These are phyloP conservation scores for Hypseocharis bilobata DNA, from an alignment of 441 rosid species.

Conservation along the genomic window DNA sequence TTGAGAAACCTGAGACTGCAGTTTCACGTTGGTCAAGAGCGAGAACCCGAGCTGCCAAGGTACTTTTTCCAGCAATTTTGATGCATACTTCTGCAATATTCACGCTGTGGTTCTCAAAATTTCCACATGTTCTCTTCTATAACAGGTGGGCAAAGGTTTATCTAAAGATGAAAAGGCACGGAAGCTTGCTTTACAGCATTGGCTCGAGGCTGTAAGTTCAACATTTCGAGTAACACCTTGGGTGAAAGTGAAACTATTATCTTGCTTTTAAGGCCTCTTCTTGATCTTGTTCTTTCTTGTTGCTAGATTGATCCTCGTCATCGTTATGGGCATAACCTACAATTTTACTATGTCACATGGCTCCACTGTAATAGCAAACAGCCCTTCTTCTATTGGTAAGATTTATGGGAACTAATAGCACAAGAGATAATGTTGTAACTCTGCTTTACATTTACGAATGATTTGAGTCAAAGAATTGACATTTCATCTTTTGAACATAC, in stretches of 20 bases:
- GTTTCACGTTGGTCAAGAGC: conserved; percentile 95
- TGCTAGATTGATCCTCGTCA: conserved; percentile 86
- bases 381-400: conserved; percentile 94
- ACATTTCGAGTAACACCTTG: neutral
- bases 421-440: neutral
- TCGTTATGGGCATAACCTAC: conserved; percentile 89
- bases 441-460: conserved; percentile 13
- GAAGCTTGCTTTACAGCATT: conserved; percentile 86
- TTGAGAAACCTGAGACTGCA: conserved; percentile 81
- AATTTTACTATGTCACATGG: conserved; percentile 74
- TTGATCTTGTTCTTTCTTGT: conserved; percentile 20
- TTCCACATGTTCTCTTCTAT: neutral
- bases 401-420: conserved; percentile 14
- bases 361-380: conserved; percentile 70
- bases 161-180: conserved; percentile 78
- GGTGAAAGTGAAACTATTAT: neutral
- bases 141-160: conserved; percentile 83
- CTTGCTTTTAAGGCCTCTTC: conserved; percentile 6
- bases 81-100: neutral
- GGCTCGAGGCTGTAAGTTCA: conserved; percentile 86
- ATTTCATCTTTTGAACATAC: conserved; percentile 25
- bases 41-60: conserved; percentile 87
- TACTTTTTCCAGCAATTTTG: conserved; percentile 5
- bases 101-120: neutral
- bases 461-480: conserved; percentile 15